Evolutionary conservation across 306 rosid genomes (phyloP).

Genomic region (Prosopis cineraria): DNA sequence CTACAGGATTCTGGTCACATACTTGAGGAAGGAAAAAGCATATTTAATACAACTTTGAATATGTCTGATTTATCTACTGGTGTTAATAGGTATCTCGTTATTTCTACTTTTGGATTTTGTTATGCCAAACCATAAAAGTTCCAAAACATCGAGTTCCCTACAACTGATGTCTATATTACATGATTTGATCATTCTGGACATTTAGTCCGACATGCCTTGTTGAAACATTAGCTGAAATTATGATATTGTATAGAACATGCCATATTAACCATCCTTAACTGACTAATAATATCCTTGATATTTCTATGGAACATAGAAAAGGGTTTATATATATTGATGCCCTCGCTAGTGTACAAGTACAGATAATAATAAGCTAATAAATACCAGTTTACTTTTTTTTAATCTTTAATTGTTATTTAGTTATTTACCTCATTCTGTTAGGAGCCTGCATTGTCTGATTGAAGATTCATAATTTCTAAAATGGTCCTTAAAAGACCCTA

Average conservation of each 20-base stretch:
- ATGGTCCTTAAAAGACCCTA: neutral
- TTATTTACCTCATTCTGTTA: neutral
- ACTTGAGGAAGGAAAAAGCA: slow-evolving; percentile 85
- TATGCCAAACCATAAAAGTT: slow-evolving; percentile 12
- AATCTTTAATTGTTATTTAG: neutral
- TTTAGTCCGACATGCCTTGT: slow-evolving; percentile 15
- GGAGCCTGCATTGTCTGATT: neutral
- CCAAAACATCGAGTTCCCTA: slow-evolving; percentile 1
- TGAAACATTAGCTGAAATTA: slow-evolving; percentile 27
- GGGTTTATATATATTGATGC: neutral
- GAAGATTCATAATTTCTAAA: neutral
- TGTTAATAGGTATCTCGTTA: slow-evolving; percentile 65
- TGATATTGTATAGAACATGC: slow-evolving; percentile 5
- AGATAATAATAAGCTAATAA: neutral
- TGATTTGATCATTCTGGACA: slow-evolving; percentile 10
- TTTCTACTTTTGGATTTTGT: slow-evolving; percentile 22
- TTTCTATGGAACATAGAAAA: slow-evolving; percentile 8
- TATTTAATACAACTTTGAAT: slow-evolving; percentile 84
- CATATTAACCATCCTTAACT: neutral
- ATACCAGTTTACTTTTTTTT: neutral
- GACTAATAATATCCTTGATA: slow-evolving; percentile 1
- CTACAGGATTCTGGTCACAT: slow-evolving; percentile 90
- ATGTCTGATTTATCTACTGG: slow-evolving; percentile 94
- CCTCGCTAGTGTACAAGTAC: neutral
- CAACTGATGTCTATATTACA: slow-evolving; percentile 8